Evolutionary conservation across 257 asterid genomes (phyloP).

Genomic region (Nicotiana otophora): DNA sequence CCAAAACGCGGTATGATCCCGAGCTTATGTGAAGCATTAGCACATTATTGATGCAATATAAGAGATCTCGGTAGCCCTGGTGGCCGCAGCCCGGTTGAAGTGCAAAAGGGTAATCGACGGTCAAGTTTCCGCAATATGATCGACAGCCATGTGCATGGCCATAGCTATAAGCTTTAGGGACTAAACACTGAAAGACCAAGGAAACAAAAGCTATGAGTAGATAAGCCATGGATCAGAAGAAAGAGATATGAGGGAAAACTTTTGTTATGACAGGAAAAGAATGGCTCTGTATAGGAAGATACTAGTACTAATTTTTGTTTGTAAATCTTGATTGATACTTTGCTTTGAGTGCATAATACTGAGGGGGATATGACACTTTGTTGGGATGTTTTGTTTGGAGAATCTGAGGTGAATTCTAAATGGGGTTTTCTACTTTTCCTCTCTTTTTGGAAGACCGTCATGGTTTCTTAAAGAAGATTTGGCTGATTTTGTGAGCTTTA

Average conservation of each 20-base stretch:
- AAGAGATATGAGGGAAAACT: neutral
- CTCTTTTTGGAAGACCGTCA: slow-evolving; percentile 18
- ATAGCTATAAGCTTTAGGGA: slow-evolving; percentile 10
- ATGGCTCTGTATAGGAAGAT: too few relatives aligned
- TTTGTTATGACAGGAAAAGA: neutral
- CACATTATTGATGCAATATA: slow-evolving; percentile 79
- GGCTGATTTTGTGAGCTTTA: slow-evolving; percentile 25
- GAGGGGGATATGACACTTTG: neutral
- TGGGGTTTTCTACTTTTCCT: neutral
- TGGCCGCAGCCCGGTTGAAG: slow-evolving; percentile 80
- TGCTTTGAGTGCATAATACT: slow-evolving; percentile 40
- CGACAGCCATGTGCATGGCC: slow-evolving; percentile 49
- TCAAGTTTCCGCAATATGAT: slow-evolving; percentile 78
- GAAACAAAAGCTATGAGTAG: neutral
- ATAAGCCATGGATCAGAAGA: neutral
- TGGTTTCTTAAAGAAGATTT: slow-evolving; percentile 34
- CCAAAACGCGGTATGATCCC: slow-evolving; percentile 80
- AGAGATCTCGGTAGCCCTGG: slow-evolving; percentile 66
- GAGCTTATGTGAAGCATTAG: slow-evolving; percentile 73
- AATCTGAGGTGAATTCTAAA: slow-evolving; percentile 38
- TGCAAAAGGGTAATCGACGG: slow-evolving; percentile 67
- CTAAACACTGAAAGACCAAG: neutral
- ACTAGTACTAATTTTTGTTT: neutral
- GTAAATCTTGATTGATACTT: slow-evolving; percentile 35
- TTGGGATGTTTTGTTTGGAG: slow-evolving; percentile 17